Evolutionary conservation across 2,329 filamentous ascomycete species (phyloP), one percentile per base, ranked within the genome.

Genomic region (Exophiala lecanii-corni): DNA sequence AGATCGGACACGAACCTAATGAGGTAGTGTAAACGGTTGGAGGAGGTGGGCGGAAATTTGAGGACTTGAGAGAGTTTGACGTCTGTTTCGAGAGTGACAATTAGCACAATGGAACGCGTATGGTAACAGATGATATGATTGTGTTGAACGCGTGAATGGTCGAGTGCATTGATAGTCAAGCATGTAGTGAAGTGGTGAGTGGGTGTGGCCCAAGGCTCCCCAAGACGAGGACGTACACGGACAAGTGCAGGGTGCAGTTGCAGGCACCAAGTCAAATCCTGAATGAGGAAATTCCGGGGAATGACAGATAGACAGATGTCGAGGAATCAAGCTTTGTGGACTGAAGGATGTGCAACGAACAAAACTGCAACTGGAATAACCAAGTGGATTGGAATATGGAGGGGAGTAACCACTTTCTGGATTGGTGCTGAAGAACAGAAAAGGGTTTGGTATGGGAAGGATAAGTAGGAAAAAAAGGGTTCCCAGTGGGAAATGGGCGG

Each of bases 371-470:
- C 26, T 33, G 45, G 50, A 50, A 31, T 31, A 41, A 48, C 41
- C 7, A 45, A 51, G 50, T 53, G 50, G 50, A 38, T 53, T 48
- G 36, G 45, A 31, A 44, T 43, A 45, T 38, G 48, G 40, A 50
- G 17, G 39, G 41, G 46, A 39, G 47, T 50, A 51, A 53, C 42
- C 47, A 42, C 45, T 49, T 51, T 50, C 45, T 53, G 42, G 43
- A 49, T 48, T 46, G 50, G 38, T 38, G 44, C 43, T 42, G 41
- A 40, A 25, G 25, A 44, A 39, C 33, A 45, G 41, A 45, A 53
- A 53, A 47, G 44, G 47, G 47, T 47, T 50, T 53, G 50, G 47
- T 45, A 36, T 44, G 43, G 20, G 36, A 37, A 30, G 28, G 40
- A 39, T 28, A 41, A 19, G 32, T 33, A 45, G 38, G 37, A 33